Conservation (phyloP, 1,139 yeast genomes). For the Blastobotrys aristatus region DNA sequence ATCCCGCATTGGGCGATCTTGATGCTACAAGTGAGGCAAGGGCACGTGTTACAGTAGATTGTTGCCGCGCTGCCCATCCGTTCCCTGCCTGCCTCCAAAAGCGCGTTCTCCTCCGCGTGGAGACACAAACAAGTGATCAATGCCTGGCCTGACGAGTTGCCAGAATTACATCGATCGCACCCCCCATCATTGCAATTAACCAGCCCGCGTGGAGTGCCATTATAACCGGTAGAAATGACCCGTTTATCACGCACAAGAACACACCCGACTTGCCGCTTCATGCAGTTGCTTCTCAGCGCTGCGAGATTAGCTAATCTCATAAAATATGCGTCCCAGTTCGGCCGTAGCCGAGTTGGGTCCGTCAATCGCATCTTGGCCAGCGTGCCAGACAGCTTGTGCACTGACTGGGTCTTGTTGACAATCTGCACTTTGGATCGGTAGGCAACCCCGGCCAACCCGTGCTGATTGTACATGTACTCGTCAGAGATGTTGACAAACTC, state of each 20-base stretch:
- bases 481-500: conserved; percentile 49
- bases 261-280: conserved; percentile 96
- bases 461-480: conserved; percentile 37
- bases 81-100: conserved; percentile 89
- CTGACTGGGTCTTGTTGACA: conserved; percentile 50
- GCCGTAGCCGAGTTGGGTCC: conserved; percentile 66
- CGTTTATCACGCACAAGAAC: conserved; percentile 82
- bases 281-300: conserved; percentile 87
- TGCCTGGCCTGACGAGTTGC: conserved; percentile 58
- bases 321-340: conserved; percentile 94
- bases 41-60: conserved; percentile 93
- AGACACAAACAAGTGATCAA: conserved; percentile 83
- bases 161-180: conserved; percentile 68
- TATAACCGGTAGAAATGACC: conserved; percentile 93
- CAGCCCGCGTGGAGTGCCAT: conserved; percentile 90
- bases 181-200: conserved; percentile 94
- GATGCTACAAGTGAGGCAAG: conserved; percentile 92
- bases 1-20: conserved; percentile 93
- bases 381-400: conserved; percentile 46
- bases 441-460: conserved; percentile 46
- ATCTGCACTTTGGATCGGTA: conserved; percentile 57
- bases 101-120: conserved; percentile 96
- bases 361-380: conserved; percentile 51
- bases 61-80: conserved; percentile 60
- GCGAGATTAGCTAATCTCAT: conserved; percentile 93